phyloP scores from a whole-genome alignment of 805 yeast genomes.

The Starmerella sirachaensis region DNA sequence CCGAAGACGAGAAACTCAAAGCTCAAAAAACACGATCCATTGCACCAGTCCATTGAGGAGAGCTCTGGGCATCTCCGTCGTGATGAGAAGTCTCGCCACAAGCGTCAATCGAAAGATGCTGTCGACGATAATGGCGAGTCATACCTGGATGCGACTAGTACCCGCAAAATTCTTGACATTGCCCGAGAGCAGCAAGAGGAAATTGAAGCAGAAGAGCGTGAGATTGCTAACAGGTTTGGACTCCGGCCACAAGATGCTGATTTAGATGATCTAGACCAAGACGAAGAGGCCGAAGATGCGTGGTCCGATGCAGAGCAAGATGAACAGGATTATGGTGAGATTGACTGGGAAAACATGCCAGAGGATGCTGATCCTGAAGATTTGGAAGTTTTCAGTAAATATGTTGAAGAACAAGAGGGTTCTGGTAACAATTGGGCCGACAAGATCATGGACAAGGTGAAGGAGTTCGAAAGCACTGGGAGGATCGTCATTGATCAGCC shows the following conservation, averaged over 20 bases:
- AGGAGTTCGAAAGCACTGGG: constrained; percentile 12
- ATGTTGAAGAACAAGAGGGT: constrained; percentile 30
- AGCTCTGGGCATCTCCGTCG: constrained; percentile 57
- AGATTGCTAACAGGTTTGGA: neutral
- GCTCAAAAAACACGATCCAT: constrained; percentile 63
- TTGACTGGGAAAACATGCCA: constrained; percentile 35
- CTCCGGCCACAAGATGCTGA: neutral
- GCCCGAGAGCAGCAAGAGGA: constrained; percentile 94
- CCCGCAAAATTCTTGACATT: constrained; percentile 74
- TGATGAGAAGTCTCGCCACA: constrained; percentile 25
- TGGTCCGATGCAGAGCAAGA: constrained; percentile 35
- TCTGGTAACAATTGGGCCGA: constrained; percentile 51
- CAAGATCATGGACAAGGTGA: constrained; percentile 77
- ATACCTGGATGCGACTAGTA: constrained; percentile 65
- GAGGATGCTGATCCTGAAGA: constrained; percentile 66
- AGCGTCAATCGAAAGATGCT: constrained; percentile 26
- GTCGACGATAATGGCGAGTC: constrained; percentile 45
- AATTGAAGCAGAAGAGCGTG: constrained; percentile 46
- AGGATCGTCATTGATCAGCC: constrained; percentile 35
- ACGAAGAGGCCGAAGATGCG: constrained; percentile 41
- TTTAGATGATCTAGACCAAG: constrained; percentile 27
- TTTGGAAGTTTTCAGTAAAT: constrained; percentile 70
- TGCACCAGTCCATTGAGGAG: constrained; percentile 64
- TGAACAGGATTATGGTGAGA: constrained; percentile 38
- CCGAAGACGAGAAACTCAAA: constrained; percentile 33